Conservation (phyloP, 1,284 basidiomycete species). For the Cutaneotrichosporon arboriforme region DNA sequence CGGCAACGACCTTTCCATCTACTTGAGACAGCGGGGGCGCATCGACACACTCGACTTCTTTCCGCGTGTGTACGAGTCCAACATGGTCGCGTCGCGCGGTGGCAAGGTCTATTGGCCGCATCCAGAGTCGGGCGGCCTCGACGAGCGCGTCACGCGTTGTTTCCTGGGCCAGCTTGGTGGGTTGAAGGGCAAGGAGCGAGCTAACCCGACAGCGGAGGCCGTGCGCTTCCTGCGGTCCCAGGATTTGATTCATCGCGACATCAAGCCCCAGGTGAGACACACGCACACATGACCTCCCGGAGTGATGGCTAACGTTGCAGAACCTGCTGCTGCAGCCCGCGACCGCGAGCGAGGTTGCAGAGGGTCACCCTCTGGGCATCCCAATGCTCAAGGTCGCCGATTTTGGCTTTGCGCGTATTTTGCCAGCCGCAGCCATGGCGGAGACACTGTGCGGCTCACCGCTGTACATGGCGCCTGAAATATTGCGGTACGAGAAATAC, state of each 20-base stretch:
- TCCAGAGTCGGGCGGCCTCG: slow-evolving; percentile 80
- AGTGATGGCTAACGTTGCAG: slow-evolving; percentile 47
- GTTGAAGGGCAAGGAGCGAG: slow-evolving; percentile 27
- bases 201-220: slow-evolving; percentile 62
- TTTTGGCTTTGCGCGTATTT: slow-evolving; percentile 91
- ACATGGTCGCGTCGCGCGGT: slow-evolving; percentile 49
- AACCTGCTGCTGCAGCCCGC: slow-evolving; percentile 87
- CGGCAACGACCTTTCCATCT: slow-evolving; percentile 89
- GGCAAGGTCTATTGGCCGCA: slow-evolving; percentile 76
- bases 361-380: slow-evolving; percentile 84
- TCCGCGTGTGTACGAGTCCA: slow-evolving; percentile 54
- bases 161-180: slow-evolving; percentile 86
- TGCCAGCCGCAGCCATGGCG: slow-evolving; percentile 88
- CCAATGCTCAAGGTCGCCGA: slow-evolving; percentile 96
- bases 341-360: slow-evolving; percentile 65
- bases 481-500: slow-evolving; percentile 94
- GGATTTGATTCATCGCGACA: slow-evolving; percentile 92
- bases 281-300: background rate
- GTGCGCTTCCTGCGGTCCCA: slow-evolving; percentile 84
- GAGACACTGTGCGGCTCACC: slow-evolving; percentile 98
- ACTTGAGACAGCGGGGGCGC: slow-evolving; percentile 88
- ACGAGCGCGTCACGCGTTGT: slow-evolving; percentile 83
- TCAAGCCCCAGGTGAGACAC: slow-evolving; percentile 77
- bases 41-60: slow-evolving; percentile 77
- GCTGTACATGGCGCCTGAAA: slow-evolving; percentile 98